Base-by-base conservation (phyloP, 805 yeast species). In the Blastobotrys robertii region DNA sequence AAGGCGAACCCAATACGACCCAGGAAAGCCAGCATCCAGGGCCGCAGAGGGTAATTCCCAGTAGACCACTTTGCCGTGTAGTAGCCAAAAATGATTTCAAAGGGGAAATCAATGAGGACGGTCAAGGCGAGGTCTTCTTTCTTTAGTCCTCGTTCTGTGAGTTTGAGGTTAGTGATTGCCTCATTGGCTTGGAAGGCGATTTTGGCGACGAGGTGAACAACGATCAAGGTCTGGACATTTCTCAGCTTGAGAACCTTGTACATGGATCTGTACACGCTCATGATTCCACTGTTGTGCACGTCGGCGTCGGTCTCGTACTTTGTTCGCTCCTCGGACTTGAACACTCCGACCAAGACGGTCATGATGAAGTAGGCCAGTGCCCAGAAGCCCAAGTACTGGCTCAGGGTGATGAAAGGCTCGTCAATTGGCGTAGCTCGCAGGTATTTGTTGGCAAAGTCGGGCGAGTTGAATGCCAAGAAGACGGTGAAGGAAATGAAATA, bases 161-260 rank as follows among this genome's bases (percentile, higher is more conserved):
- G 68, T 59, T 90, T 92, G 52, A 92, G 72, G 57, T 90, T 90
- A 1, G 97, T 92, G 25, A 94, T 97, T 6, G 92, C 87, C 62
- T 92, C 98, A 56, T 88, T 92, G 25, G 88, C 95, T 58, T 88
- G 96, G 62, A 92, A 92, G 2, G 95, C 97, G 45, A 90, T 70
- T 57, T 92, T 92, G 32, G 94, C 79, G 8, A 86, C 60, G 35
- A 92, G 61, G 55, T 87, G 88, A 7, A 92, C 75, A 2, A 78
- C 50, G 14, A 86, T 79, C 51, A 92, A 76, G 5, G 79, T 69
- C 58, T 78, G 87, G 37, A 92, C 81, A 46, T 84, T 78, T 8
- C 77, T 74, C 22, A 71, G 64, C 37, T 58, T 57, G 44, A 83
- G 65, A 16, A 69, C 67, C 15, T 52, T 51, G 43, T 55, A 38